A percentile compares a stretch with the other conserved stretches of the same genome.
Evolutionary conservation across 106 monocot genomes (phyloP).

Genomic region (Iris macrosiphon): DNA sequence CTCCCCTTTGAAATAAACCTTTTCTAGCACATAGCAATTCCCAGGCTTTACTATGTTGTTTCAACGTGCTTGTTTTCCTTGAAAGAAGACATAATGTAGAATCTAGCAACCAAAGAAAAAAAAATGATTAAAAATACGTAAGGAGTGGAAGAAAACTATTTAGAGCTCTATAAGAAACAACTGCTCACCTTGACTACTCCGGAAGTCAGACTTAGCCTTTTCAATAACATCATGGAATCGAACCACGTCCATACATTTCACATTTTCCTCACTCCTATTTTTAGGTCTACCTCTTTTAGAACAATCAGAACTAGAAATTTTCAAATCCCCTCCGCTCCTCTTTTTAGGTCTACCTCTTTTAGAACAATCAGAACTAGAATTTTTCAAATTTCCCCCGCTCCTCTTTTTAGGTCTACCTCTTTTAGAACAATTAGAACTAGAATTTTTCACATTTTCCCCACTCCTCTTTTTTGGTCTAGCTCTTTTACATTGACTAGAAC

Average conservation of each 20-base stretch:
- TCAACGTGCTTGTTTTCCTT: background rate
- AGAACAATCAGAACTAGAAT: no score
- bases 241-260: no score
- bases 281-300: no score
- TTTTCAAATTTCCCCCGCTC: background rate
- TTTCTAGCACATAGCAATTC: slow-evolving; percentile 5
- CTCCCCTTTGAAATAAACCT: background rate
- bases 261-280: no score
- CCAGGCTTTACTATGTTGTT: background rate
- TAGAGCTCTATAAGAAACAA: background rate
- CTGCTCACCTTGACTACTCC: background rate
- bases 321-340: no score
- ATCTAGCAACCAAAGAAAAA: background rate
- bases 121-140: background rate
- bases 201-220: background rate
- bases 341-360: no score
- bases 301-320: no score
- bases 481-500: background rate
- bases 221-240: no score
- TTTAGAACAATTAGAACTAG: background rate
- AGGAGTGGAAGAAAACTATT: no score
- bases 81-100: background rate
- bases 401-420: background rate
- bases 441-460: background rate
- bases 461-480: background rate